Evolutionary conservation across 2,329 filamentous ascomycete species (phyloP), one percentile per base, ranked within the genome.

Genomic region (Calonectria pauciramosa): DNA sequence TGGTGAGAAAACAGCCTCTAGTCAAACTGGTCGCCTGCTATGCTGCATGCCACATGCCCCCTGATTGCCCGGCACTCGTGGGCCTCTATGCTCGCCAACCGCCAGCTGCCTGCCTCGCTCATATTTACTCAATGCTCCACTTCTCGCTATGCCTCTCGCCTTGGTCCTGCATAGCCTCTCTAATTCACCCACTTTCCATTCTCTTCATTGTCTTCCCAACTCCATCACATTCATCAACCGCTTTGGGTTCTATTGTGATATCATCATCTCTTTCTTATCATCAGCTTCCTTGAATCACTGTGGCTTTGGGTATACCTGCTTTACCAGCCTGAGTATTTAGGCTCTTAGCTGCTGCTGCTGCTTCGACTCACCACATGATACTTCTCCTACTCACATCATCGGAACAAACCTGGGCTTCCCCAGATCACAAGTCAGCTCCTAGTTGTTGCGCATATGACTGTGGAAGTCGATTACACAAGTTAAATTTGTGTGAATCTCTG

Each of bases 31-130:
- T 34, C 47, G 56, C 34, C 30, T 41, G 30, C 41, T 47, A 47
- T 47, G 44, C 20, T 10, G 44, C 44, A 47, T 47, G n/a, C 44
- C 10, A 28, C 54, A 68, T 41, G 34, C 59, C 47, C 59, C 28
- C 36, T 65, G 54, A 26, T 72, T 72, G 70, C 70, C 54, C 54
- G 26, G 38, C 60, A n/a, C 26, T 20, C 60, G 26, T 18, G 23
- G 60, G 8, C 26, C 26, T n/a, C 20, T 49, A 13, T 65, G n/a
- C 56, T 41, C 23, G 14, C 56, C 56, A 28, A 63, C 56, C 26
- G 56, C 34, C 34, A 63, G 36, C 56, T 63, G 56, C 34, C 56
- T 63, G 56, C 34, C 23, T 63, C 10, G 44, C 44, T 47, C 44
- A 18, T 16, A 54, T 28, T 32, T 23, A n/a, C 30, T 51, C 13